These are phyloP conservation scores for Esteya vermicola DNA, from an alignment of 2,329 filamentous ascomycete genomes.

Conservation along the genomic window DNA sequence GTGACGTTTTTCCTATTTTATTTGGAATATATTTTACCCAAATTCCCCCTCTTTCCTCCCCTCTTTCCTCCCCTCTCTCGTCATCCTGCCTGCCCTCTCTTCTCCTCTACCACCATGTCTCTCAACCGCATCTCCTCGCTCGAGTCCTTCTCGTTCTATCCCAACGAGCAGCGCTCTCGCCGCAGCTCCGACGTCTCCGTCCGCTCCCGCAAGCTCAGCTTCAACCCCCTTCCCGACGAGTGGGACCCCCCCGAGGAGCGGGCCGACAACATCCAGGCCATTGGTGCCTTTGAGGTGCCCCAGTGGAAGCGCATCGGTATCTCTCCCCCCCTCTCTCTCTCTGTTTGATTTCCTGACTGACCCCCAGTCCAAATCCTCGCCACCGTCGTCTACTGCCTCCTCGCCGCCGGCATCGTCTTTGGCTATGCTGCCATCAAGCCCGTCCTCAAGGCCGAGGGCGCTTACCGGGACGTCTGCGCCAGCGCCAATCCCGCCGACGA, in stretches of 20 bases:
- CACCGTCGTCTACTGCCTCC: slow-evolving; percentile 24
- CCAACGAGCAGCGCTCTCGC: slow-evolving; percentile 22
- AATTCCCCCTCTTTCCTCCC: background rate
- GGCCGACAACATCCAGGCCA: slow-evolving; percentile 27
- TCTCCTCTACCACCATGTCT: slow-evolving; percentile 27
- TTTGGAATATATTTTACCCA: too few relatives aligned
- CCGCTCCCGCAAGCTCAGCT: slow-evolving; percentile 34
- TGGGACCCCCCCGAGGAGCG: slow-evolving; percentile 29
- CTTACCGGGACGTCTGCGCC: slow-evolving; percentile 51
- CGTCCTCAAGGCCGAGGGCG: slow-evolving; percentile 57
- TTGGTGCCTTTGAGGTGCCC: slow-evolving; percentile 39
- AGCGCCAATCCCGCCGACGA: slow-evolving; percentile 12
- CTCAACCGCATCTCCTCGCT: slow-evolving; percentile 37
- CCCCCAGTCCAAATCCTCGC: slow-evolving; percentile 22
- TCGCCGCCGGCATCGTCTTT: slow-evolving; percentile 69
- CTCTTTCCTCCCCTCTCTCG: background rate
- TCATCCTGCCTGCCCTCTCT: too few relatives aligned
- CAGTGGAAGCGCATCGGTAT: slow-evolving; percentile 37
- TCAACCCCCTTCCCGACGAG: slow-evolving; percentile 39
- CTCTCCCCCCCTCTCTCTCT: background rate
- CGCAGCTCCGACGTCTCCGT: slow-evolving; percentile 31
- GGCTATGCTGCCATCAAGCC: slow-evolving; percentile 79
- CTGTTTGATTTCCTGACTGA: background rate
- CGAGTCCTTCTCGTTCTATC: slow-evolving; percentile 33
- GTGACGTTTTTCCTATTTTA: too few relatives aligned